phyloP scores from a whole-genome alignment of 768 basidiomycete genomes.

The Coprinellus aureogranulatus region DNA sequence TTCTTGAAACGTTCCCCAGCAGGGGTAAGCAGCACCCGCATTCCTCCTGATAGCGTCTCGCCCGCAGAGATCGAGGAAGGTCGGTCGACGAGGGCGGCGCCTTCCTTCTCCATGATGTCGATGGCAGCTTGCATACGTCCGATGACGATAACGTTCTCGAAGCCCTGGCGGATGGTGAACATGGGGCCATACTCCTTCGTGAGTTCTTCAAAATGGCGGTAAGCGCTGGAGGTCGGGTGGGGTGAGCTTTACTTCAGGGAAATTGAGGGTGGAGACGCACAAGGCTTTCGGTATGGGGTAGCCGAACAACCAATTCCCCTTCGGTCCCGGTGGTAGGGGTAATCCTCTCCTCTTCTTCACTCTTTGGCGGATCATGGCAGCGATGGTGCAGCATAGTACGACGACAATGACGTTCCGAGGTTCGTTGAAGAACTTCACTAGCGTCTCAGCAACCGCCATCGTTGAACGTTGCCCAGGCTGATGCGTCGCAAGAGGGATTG shows the following conservation, averaged over 20 bases:
- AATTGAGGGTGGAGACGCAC: slow-evolving; percentile 24
- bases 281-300: slow-evolving; percentile 39
- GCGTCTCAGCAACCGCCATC: background rate
- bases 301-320: slow-evolving; percentile 39
- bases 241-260: background rate
- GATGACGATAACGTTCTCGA: slow-evolving; percentile 42
- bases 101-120: slow-evolving; percentile 67
- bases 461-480: slow-evolving; percentile 14
- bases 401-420: slow-evolving; percentile 30
- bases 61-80: slow-evolving; percentile 57
- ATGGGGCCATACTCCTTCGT: slow-evolving; percentile 60
- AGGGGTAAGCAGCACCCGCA: slow-evolving; percentile 54
- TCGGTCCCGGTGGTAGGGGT: slow-evolving; percentile 45
- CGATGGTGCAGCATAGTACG: slow-evolving; percentile 27
- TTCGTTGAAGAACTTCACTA: slow-evolving; percentile 2
- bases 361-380: slow-evolving; percentile 28
- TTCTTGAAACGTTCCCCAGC: slow-evolving; percentile 61
- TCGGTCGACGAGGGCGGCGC: slow-evolving; percentile 54
- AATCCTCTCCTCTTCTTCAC: slow-evolving; percentile 17
- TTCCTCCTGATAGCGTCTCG: slow-evolving; percentile 56
- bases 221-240: slow-evolving; percentile 29
- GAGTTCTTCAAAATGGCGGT: slow-evolving; percentile 58
- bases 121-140: slow-evolving; percentile 55
- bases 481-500: no score
- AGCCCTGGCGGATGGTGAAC: slow-evolving; percentile 54